A percentile compares a stretch with the other conserved stretches of the same genome.
Conservation (phyloP, 306 rosid genomes). For the Pachyrhizus erosus region DNA sequence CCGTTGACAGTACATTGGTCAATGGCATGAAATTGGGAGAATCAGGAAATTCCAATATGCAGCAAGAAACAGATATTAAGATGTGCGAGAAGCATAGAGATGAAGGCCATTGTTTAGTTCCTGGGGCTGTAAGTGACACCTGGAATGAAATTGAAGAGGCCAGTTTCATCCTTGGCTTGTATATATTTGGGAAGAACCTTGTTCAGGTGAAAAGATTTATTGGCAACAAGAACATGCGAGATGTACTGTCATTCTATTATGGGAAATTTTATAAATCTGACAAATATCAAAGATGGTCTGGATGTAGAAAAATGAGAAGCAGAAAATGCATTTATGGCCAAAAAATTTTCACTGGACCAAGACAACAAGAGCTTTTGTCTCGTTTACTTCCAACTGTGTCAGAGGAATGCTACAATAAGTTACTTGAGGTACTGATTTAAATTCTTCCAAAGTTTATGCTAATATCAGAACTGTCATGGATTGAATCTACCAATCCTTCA, state of each 20-base stretch:
- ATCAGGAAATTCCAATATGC: conserved; percentile 42
- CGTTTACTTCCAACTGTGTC: conserved; percentile 64
- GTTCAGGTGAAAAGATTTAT: conserved; percentile 71
- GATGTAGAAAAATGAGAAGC: conserved; percentile 68
- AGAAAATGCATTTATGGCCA: conserved; percentile 73
- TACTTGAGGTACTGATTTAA: conserved; percentile 66
- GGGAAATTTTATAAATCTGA: conserved; percentile 81
- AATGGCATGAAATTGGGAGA: conserved; percentile 43
- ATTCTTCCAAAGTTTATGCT: conserved; percentile 19
- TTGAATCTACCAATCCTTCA: background rate
- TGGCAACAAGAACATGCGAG: conserved; percentile 73
- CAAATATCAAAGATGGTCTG: conserved; percentile 76
- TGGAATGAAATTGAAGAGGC: conserved; percentile 79
- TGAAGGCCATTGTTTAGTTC: conserved; percentile 58
- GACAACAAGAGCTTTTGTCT: conserved; percentile 83
- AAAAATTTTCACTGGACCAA: conserved; percentile 76
- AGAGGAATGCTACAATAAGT: conserved; percentile 55
- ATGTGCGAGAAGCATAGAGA: conserved; percentile 42
- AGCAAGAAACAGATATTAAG: conserved; percentile 45
- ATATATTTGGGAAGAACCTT: conserved; percentile 87
- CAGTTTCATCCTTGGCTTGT: conserved; percentile 79
- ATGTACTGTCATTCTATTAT: conserved; percentile 81
- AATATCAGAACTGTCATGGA: conserved; percentile 7
- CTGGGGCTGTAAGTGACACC: conserved; percentile 58
- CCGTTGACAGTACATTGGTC: conserved; percentile 33